A percentile compares a stretch with the other conserved stretches of the same genome.
Conservation (phyloP, 306 rosid genomes). For the Casuarina glauca region DNA sequence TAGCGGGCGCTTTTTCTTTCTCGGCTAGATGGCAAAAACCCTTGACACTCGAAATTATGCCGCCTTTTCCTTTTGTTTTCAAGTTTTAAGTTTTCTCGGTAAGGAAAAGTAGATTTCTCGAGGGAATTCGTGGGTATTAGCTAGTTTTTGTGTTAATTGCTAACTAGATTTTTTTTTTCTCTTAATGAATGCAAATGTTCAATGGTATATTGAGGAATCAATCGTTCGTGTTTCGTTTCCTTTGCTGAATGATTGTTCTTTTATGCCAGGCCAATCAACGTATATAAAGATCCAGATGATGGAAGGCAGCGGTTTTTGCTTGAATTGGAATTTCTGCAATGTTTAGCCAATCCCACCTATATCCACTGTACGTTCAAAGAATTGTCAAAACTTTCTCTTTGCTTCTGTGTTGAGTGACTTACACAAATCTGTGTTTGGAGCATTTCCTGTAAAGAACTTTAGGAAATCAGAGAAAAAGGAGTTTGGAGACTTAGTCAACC, state of each 20-base stretch:
- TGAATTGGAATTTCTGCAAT: constrained; percentile 92
- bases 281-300: constrained; percentile 88
- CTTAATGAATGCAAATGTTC: neutral
- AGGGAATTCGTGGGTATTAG: neutral
- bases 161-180: neutral
- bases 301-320: constrained; percentile 90
- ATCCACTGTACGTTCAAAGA: constrained; percentile 66
- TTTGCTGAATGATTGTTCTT: constrained; percentile 13
- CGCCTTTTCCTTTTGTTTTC: neutral
- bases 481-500: neutral
- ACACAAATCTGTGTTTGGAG: constrained; percentile 3
- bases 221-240: constrained; percentile 16
- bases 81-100: neutral
- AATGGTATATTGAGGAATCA: neutral
- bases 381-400: constrained; percentile 1
- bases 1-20: neutral
- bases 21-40: neutral
- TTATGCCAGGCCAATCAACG: constrained; percentile 55
- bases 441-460: neutral
- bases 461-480: neutral
- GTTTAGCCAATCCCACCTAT: constrained; percentile 92
- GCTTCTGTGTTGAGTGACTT: constrained; percentile 19
- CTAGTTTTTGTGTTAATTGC: neutral
- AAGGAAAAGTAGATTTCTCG: neutral
- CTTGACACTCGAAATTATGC: neutral